A percentile compares a stretch with the other conserved stretches of the same genome.
phyloP scores from a whole-genome alignment of 148 eudicot species.

The Gaultheria prostrata region DNA sequence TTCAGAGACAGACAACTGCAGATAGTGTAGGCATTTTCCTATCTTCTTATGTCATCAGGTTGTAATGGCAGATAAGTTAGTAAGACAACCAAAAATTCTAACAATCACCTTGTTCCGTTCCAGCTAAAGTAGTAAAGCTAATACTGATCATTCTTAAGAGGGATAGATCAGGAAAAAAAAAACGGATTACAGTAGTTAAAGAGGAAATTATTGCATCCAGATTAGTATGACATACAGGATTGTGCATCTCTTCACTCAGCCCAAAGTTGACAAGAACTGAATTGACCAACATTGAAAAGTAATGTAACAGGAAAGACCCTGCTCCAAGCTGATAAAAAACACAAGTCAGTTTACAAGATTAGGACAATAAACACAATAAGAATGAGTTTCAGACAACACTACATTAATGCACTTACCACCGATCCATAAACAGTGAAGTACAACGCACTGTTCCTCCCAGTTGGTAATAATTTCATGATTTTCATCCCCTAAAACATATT shows the following conservation, averaged over 20 bases:
- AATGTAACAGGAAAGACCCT: conserved; percentile 69
- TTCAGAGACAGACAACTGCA: neutral
- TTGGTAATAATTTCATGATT: conserved; percentile 82
- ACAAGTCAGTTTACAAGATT: neutral
- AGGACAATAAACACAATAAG: neutral
- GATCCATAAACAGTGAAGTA: conserved; percentile 73
- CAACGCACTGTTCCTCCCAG: conserved; percentile 76
- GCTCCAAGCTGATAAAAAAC: conserved; percentile 63
- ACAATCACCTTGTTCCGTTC: neutral
- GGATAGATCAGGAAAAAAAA: neutral
- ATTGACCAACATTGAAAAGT: conserved; percentile 66
- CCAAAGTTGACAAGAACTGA: conserved; percentile 81
- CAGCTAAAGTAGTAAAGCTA: neutral
- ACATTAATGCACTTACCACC: conserved; percentile 47
- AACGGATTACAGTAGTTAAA: neutral
- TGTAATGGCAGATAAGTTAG: neutral
- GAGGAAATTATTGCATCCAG: neutral
- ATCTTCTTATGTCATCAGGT: neutral
- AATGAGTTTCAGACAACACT: neutral
- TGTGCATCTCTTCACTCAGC: conserved; percentile 87
- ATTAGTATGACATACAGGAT: conserved; percentile 58
- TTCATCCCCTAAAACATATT: conserved; percentile 64
- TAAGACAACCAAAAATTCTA: neutral
- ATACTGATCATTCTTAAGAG: neutral
- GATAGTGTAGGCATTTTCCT: neutral